Percentiles rank a stretch among this genome's conserved stretches.
These are phyloP conservation scores for Albatrellus sp. DNA, from an alignment of 1,284 basidiomycete species.

Conservation along the genomic window DNA sequence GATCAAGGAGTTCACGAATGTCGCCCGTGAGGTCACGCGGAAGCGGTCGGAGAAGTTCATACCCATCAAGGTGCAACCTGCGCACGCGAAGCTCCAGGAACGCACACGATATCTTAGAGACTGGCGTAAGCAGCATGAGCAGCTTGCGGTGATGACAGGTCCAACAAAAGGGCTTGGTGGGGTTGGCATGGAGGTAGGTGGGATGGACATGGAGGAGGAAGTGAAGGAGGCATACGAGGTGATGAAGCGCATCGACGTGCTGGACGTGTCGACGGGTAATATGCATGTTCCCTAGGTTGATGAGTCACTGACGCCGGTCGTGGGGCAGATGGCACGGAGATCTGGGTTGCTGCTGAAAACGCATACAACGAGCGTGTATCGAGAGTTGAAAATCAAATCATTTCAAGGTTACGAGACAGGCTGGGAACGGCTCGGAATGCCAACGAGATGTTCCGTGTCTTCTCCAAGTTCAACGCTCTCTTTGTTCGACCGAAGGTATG, in stretches of 20 bases:
- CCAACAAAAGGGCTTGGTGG: constrained; percentile 79
- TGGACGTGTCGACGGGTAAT: constrained; percentile 83
- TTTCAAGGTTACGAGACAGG: constrained; percentile 82
- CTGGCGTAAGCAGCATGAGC: constrained; percentile 96
- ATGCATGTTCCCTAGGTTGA: constrained; percentile 5
- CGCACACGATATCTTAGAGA: constrained; percentile 79
- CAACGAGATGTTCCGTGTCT: constrained; percentile 98
- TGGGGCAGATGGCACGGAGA: constrained; percentile 82
- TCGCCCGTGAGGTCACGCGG: constrained; percentile 89
- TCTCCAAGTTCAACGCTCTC: constrained; percentile 95
- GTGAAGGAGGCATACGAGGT: constrained; percentile 91
- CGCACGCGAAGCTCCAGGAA: constrained; percentile 87
- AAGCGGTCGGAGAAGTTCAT: constrained; percentile 92
- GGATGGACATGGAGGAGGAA: constrained; percentile 96
- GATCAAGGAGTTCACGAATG: constrained; percentile 97
- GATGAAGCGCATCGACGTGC: constrained; percentile 90
- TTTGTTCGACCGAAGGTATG: constrained; percentile 95
- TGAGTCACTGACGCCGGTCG: background rate
- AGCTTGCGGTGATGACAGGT: constrained; percentile 93
- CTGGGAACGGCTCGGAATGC: constrained; percentile 95
- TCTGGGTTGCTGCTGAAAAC: constrained; percentile 94
- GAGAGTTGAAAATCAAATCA: constrained; percentile 97
- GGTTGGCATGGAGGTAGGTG: constrained; percentile 62
- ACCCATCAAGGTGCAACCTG: constrained; percentile 90
- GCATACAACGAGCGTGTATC: constrained; percentile 97